phyloP scores from a whole-genome alignment of 441 rosid genomes.

The Arabidopsis hybrid region DNA sequence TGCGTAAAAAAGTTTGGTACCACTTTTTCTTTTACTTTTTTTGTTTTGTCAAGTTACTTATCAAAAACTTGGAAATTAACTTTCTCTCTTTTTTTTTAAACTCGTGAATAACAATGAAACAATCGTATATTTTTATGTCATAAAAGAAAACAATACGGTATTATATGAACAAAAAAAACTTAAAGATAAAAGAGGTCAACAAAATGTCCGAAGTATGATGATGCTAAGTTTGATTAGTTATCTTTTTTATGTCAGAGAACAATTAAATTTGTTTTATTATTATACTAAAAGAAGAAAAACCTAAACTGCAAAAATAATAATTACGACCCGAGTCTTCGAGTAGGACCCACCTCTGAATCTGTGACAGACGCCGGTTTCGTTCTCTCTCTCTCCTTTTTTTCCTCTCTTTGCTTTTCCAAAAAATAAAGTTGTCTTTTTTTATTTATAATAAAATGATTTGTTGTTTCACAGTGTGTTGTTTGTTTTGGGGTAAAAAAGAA shows the following conservation, averaged over 20 bases:
- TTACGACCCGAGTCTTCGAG: conserved; percentile 43
- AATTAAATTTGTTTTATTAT: too few species aligned
- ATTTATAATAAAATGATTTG: conserved; percentile 1
- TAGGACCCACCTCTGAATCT: conserved; percentile 72
- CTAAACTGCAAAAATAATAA: conserved; percentile 15
- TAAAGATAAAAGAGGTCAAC: background rate
- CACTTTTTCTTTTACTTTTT: background rate
- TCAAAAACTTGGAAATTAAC: background rate
- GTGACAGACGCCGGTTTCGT: conserved; percentile 80
- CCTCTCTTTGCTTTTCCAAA: conserved; percentile 33
- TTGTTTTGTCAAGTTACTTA: background rate
- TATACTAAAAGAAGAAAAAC: background rate
- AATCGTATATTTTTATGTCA: too few species aligned
- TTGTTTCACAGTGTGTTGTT: conserved; percentile 19
- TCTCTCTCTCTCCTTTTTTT: conserved; percentile 21
- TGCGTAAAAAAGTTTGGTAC: background rate
- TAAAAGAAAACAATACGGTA: background rate
- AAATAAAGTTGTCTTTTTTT: conserved; percentile 21
- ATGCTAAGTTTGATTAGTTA: conserved; percentile 11
- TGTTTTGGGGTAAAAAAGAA: conserved; percentile 20
- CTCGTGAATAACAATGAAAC: background rate
- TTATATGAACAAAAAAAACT: background rate
- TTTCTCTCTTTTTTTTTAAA: background rate
- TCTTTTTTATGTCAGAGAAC: too few species aligned
- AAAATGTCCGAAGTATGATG: background rate